These are phyloP conservation scores for Cercophora scortea DNA, from an alignment of 495 filamentous ascomycete genomes.

Conservation along the genomic window DNA sequence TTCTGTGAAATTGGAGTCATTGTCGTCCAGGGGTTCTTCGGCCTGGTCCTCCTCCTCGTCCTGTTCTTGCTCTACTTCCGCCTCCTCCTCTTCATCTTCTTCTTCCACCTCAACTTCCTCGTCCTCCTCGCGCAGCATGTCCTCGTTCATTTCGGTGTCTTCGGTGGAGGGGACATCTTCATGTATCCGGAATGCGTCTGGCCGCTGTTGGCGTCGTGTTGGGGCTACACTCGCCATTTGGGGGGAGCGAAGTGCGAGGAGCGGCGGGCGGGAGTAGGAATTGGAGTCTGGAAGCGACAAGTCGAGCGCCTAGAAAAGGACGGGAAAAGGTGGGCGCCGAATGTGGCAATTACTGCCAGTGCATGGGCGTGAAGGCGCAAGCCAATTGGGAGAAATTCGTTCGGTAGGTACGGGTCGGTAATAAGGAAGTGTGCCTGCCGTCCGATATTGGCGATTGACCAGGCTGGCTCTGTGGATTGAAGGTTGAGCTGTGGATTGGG, in stretches of 20 bases:
- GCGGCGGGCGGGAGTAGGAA: not conserved
- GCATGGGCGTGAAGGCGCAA: constrained; percentile 3
- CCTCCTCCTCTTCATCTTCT: constrained; percentile 29
- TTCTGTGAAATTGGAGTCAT: constrained; percentile 41
- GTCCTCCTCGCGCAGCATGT: constrained; percentile 17
- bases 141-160: constrained; percentile 28
- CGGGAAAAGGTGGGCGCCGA: not conserved
- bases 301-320: not conserved
- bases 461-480: not conserved
- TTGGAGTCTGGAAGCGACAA: not conserved
- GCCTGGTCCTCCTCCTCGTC: constrained; percentile 33
- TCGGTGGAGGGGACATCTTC: constrained; percentile 28
- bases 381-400: constrained; percentile 7
- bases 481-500: too few species aligned
- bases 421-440: too few species aligned
- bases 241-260: not conserved
- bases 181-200: constrained; percentile 32
- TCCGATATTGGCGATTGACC: too few species aligned
- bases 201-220: constrained; percentile 10
- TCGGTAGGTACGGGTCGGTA: too few species aligned
- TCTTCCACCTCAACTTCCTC: constrained; percentile 16
- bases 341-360: constrained; percentile 3
- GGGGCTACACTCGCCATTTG: constrained; percentile 15
- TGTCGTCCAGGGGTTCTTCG: constrained; percentile 23
- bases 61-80: constrained; percentile 23